These are phyloP conservation scores for Rhodotorula babjevae DNA, from an alignment of 768 basidiomycete species.

Conservation along the genomic window DNA sequence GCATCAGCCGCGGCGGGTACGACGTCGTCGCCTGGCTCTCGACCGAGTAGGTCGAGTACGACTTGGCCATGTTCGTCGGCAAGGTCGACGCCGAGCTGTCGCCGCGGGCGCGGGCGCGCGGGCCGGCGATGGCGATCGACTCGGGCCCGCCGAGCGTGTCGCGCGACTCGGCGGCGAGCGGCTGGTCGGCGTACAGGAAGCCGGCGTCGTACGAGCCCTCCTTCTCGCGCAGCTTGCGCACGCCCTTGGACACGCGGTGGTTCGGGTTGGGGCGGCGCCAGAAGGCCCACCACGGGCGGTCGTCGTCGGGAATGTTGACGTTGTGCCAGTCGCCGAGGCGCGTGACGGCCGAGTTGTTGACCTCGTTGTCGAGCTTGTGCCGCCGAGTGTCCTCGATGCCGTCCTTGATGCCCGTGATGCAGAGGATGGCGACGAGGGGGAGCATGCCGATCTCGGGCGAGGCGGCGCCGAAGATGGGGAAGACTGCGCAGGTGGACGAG, in stretches of 20 bases:
- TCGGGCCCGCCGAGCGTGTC: slow-evolving; percentile 23
- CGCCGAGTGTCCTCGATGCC: slow-evolving; percentile 95
- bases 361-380: slow-evolving; percentile 77
- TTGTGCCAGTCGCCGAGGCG: slow-evolving; percentile 85
- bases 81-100: slow-evolving; percentile 1
- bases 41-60: slow-evolving; percentile 17
- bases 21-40: slow-evolving; percentile 17
- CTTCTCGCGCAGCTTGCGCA: slow-evolving; percentile 72
- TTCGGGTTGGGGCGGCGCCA: slow-evolving; percentile 53
- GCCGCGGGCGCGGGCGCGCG: neutral
- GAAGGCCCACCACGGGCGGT: slow-evolving; percentile 71
- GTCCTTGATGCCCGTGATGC: slow-evolving; percentile 89
- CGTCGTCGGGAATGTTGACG: slow-evolving; percentile 75
- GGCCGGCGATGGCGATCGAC: slow-evolving; percentile 8
- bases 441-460: slow-evolving; percentile 74
- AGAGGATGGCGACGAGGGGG: slow-evolving; percentile 78
- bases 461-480: slow-evolving; percentile 84
- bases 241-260: slow-evolving; percentile 74
- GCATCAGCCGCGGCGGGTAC: slow-evolving; percentile 26
- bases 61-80: neutral
- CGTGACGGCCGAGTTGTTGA: slow-evolving; percentile 89
- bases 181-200: slow-evolving; percentile 39
- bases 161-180: slow-evolving; percentile 13
- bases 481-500: slow-evolving; percentile 55
- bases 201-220: slow-evolving; percentile 55